phyloP scores from a whole-genome alignment of 306 rosid species.

The Benincasa hispida region DNA sequence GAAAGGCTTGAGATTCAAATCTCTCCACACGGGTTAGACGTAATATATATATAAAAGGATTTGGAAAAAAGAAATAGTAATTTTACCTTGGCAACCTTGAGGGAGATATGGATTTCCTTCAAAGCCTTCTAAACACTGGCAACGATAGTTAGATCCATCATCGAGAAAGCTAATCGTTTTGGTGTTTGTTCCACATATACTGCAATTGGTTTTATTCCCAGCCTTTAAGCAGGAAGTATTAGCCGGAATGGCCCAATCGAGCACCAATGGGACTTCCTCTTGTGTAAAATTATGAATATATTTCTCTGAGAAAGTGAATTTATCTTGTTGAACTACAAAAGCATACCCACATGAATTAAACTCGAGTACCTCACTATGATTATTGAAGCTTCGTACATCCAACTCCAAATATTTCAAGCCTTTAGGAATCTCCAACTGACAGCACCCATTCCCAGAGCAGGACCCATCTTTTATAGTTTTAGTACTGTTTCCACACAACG shows the following conservation, averaged over 20 bases:
- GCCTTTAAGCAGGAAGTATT: not conserved
- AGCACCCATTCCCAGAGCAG: constrained; percentile 35
- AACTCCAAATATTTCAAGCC: not conserved
- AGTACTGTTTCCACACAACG: not conserved
- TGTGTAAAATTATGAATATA: not conserved
- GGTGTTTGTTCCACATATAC: not conserved
- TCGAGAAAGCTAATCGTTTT: not conserved
- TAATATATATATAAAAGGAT: too few species aligned
- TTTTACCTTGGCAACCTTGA: too few species aligned
- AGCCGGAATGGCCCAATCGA: constrained; percentile 30
- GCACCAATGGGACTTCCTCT: constrained; percentile 5
- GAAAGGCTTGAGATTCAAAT: too few species aligned
- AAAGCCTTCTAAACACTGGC: too few species aligned
- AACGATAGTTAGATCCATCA: not conserved
- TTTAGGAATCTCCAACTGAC: constrained; percentile 16
- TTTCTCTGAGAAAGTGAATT: not conserved
- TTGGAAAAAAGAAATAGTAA: too few species aligned
- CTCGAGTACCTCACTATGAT: not conserved
- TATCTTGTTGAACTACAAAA: constrained; percentile 9
- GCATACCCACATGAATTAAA: constrained; percentile 21
- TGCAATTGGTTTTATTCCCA: not conserved
- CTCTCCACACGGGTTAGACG: too few species aligned
- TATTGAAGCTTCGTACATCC: rapidly evolving
- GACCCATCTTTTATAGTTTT: not conserved
- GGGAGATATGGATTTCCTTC: too few species aligned